Conservation (phyloP, 768 basidiomycete species). For the Psilocybe azurescens region DNA sequence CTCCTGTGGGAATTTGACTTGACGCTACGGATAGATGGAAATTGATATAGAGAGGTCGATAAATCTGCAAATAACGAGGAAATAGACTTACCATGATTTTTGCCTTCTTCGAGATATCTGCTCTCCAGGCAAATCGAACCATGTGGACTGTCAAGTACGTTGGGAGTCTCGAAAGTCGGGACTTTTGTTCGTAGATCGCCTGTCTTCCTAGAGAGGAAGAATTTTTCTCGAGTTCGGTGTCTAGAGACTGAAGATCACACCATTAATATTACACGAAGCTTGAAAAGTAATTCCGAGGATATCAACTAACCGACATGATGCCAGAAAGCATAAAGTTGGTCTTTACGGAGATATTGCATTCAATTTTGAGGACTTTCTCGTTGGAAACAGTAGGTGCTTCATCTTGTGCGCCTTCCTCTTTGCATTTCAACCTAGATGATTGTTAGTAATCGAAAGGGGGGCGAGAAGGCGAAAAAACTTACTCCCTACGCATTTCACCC, state of each 20-base stretch:
- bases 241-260: constrained; percentile 63
- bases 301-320: constrained; percentile 68
- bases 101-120: constrained; percentile 89
- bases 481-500: constrained; percentile 79
- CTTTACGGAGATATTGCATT: constrained; percentile 86
- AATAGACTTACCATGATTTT: constrained; percentile 84
- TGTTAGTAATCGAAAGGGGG: not conserved
- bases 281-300: not conserved
- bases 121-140: constrained; percentile 95
- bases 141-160: constrained; percentile 89
- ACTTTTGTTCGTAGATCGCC: constrained; percentile 81
- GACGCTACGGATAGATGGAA: constrained; percentile 53
- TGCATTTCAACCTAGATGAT: constrained; percentile 67
- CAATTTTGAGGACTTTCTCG: constrained; percentile 86
- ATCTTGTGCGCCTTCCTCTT: constrained; percentile 69
- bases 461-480: constrained; percentile 17
- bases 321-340: constrained; percentile 93
- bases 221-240: constrained; percentile 84
- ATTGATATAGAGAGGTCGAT: too few relatives aligned
- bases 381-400: constrained; percentile 66
- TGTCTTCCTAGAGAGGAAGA: constrained; percentile 81
- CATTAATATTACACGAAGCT: not conserved
- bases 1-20: constrained; percentile 92
- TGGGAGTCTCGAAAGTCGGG: constrained; percentile 84
- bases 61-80: not conserved